Evolutionary conservation across 306 rosid genomes (phyloP).

Genomic region (Acmispon strigosus): DNA sequence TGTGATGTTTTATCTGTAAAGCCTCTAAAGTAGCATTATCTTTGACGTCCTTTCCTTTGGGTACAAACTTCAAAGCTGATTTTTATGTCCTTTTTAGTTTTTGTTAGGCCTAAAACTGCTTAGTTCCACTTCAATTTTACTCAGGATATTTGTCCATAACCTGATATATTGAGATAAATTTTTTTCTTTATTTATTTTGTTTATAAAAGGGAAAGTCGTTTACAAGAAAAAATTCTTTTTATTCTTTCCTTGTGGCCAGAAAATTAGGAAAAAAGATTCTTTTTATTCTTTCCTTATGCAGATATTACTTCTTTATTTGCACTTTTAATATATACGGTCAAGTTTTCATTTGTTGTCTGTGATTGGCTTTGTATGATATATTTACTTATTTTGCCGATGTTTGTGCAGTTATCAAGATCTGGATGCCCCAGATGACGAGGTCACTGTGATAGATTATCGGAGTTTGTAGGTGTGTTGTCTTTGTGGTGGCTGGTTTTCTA

Average conservation of each 20-base stretch:
- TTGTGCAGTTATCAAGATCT: slow-evolving; percentile 88
- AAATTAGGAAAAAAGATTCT: background rate
- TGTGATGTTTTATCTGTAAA: background rate
- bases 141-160: background rate
- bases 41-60: background rate
- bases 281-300: background rate
- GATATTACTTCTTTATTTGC: background rate
- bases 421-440: slow-evolving; percentile 96
- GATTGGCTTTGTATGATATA: background rate
- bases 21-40: background rate
- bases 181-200: background rate
- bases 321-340: background rate
- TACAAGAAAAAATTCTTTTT: background rate
- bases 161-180: background rate
- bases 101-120: background rate
- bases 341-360: background rate
- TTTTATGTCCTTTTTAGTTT: background rate
- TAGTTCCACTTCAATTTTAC: background rate
- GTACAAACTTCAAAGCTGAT: background rate
- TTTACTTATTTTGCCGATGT: slow-evolving; percentile 1
- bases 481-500: slow-evolving; percentile 2
- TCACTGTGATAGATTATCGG: slow-evolving; percentile 95
- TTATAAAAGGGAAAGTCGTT: background rate
- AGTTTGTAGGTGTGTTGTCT: slow-evolving; percentile 49
- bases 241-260: background rate